phyloP scores from a whole-genome alignment of 169 alveolate genomes.

The Eimeria acervulina region DNA sequence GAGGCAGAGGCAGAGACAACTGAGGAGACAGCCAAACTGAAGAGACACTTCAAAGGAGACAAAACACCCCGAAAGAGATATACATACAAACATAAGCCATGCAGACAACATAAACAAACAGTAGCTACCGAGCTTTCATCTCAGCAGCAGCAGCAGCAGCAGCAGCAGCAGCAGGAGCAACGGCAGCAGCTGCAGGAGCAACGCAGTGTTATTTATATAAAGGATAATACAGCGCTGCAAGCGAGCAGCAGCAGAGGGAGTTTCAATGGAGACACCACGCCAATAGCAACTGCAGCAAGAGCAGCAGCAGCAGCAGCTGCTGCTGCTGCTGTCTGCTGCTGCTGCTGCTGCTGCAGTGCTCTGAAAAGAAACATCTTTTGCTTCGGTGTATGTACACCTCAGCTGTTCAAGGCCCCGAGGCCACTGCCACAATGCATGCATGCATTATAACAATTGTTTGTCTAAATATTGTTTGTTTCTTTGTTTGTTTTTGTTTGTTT shows the following conservation, averaged over 20 bases:
- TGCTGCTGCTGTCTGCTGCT: background rate
- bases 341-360: background rate
- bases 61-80: too few relatives aligned
- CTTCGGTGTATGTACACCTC: constrained; percentile 39
- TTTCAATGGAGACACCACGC: background rate
- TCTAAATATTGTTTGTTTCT: too few relatives aligned
- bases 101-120: background rate
- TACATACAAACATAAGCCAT: background rate
- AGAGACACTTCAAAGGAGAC: too few relatives aligned
- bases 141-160: background rate
- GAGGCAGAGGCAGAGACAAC: too few relatives aligned
- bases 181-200: background rate
- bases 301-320: background rate
- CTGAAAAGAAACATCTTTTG: background rate
- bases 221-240: background rate
- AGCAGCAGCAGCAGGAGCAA: background rate
- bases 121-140: too few relatives aligned
- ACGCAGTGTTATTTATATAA: too few relatives aligned
- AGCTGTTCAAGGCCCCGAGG: background rate
- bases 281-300: background rate
- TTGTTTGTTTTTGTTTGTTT: too few relatives aligned
- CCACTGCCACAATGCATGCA: too few relatives aligned
- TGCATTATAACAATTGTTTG: background rate
- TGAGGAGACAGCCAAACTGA: too few relatives aligned
- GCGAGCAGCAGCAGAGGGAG: background rate